Conservation (phyloP, 2,329 filamentous ascomycete species). For the Fusarium hainanense region DNA sequence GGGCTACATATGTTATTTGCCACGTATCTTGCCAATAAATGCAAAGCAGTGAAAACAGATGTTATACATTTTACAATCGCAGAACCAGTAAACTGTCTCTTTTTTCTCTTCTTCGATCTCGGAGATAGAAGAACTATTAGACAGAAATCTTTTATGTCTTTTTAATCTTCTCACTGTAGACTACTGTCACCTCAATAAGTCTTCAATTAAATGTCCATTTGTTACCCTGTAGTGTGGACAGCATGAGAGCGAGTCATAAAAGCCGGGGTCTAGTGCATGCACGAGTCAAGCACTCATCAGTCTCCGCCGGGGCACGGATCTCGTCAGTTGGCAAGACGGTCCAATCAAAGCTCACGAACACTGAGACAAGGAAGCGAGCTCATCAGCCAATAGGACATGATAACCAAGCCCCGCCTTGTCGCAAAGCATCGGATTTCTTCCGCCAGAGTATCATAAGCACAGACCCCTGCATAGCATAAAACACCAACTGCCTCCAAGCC, state of each 20-base stretch:
- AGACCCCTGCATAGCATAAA: not conserved
- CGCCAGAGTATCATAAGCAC: not conserved
- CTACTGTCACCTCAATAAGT: no score
- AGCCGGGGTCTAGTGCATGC: fast-evolving
- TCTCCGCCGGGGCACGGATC: not conserved
- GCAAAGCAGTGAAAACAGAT: no score
- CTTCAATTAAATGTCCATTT: no score
- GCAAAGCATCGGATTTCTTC: not conserved
- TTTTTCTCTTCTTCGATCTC: no score
- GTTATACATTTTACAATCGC: fast-evolving
- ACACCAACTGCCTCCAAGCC: not conserved
- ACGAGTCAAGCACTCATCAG: not conserved
- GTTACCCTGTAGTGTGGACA: not conserved
- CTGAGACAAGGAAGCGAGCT: not conserved
- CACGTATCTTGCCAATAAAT: no score
- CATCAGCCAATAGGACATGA: not conserved
- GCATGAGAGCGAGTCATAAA: fast-evolving
- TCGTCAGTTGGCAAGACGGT: not conserved
- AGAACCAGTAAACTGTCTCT: no score
- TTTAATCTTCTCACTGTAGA: no score
- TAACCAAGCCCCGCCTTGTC: not conserved
- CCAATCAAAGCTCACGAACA: not conserved
- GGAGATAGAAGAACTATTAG: no score
- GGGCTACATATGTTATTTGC: no score
- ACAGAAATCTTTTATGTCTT: no score